Conservation (phyloP, 83 land plant species). For the Thuja plicata region DNA sequence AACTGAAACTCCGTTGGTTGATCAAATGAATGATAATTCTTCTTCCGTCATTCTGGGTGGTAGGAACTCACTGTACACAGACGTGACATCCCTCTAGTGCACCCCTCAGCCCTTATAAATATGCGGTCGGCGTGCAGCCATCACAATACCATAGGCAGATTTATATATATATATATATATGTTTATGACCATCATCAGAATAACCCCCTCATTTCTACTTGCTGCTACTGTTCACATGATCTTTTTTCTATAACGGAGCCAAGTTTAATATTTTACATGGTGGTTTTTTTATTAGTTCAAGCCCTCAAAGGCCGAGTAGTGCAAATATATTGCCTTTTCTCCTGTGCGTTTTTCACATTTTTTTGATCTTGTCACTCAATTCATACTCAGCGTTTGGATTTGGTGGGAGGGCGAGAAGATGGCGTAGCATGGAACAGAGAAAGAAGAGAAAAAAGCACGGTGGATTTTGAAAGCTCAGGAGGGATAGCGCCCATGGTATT, state of each 20-base stretch:
- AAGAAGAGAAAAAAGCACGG: neutral
- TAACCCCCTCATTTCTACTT: neutral
- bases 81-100: neutral
- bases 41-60: neutral
- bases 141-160: neutral
- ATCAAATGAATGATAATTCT: neutral
- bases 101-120: neutral
- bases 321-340: neutral
- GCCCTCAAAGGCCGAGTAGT: neutral
- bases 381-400: neutral
- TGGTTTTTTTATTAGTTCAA: no score
- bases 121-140: conserved; percentile 7
- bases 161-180: neutral
- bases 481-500: conserved; percentile 11
- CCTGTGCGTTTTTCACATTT: neutral
- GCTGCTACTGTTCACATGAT: neutral
- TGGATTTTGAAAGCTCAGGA: conserved; percentile 7
- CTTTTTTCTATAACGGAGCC: neutral
- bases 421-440: neutral
- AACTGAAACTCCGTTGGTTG: neutral
- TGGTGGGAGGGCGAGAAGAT: neutral
- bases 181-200: neutral
- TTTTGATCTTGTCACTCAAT: neutral
- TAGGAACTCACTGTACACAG: neutral
- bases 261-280: neutral